phyloP scores from a whole-genome alignment of 176 grass and related monocot genomes.

The Leersia perrieri region DNA sequence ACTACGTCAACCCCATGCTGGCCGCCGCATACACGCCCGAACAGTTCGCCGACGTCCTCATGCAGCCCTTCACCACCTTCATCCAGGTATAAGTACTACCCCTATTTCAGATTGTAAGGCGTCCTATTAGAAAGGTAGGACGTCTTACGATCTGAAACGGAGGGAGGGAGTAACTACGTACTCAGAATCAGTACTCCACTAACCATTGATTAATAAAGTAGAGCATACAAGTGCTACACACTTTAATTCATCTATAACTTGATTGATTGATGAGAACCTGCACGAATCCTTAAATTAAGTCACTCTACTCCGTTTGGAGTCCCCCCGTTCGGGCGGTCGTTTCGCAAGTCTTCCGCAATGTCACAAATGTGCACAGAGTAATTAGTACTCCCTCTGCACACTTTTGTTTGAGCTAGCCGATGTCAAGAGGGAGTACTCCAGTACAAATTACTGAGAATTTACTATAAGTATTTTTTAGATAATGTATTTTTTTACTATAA shows the following conservation, averaged over 20 bases:
- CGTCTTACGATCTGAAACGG: too few relatives aligned
- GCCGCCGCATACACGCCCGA: conserved; percentile 53
- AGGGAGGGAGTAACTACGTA: too few relatives aligned
- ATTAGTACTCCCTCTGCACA: too few relatives aligned
- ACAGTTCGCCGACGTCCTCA: conserved; percentile 64
- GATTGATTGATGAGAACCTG: neutral
- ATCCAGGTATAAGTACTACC: too few relatives aligned
- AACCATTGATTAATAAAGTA: neutral
- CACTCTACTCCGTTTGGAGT: neutral
- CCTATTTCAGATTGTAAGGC: too few relatives aligned
- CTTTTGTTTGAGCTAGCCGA: too few relatives aligned
- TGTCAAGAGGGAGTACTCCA: too few relatives aligned
- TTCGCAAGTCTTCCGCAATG: neutral
- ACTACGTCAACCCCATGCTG: conserved; percentile 82
- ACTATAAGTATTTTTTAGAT: too few relatives aligned
- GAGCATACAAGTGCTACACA: neutral
- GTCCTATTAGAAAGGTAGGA: too few relatives aligned
- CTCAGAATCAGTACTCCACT: neutral
- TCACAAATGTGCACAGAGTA: neutral
- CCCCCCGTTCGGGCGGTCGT: too few relatives aligned
- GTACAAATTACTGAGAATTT: too few relatives aligned
- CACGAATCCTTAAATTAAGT: neutral
- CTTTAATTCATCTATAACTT: neutral
- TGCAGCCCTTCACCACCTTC: conserved; percentile 68
- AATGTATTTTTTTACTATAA: too few relatives aligned